A percentile compares a stretch with the other conserved stretches of the same genome.
Evolutionary conservation across 2,329 filamentous ascomycete species (phyloP).

Genomic region (Harringtonia aguacate): DNA sequence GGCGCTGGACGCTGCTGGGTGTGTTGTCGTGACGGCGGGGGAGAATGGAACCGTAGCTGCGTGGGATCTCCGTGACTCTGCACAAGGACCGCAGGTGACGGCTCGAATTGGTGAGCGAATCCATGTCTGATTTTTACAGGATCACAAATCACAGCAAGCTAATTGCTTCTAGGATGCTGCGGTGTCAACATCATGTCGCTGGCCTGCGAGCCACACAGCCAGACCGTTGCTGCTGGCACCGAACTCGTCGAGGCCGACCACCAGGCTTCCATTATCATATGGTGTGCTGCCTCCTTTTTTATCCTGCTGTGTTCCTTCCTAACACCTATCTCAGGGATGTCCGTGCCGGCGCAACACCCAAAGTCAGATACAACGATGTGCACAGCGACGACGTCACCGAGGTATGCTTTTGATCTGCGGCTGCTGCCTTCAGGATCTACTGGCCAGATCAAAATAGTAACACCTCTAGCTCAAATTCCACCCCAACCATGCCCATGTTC

Average conservation of each 20-base stretch:
- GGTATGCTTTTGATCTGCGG: slow-evolving; percentile 17
- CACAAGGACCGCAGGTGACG: slow-evolving; percentile 25
- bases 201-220: slow-evolving; percentile 44
- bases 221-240: slow-evolving; percentile 60
- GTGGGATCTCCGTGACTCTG: slow-evolving; percentile 49
- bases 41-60: slow-evolving; percentile 57
- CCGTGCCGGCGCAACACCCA: slow-evolving; percentile 33
- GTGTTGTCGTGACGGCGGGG: slow-evolving; percentile 56
- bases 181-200: slow-evolving; percentile 45
- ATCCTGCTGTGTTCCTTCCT: not conserved
- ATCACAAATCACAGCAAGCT: slow-evolving; percentile 14
- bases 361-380: slow-evolving; percentile 49
- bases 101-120: slow-evolving; percentile 25
- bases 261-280: slow-evolving; percentile 49
- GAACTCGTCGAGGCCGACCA: slow-evolving; percentile 59
- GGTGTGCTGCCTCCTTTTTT: slow-evolving; percentile 27
- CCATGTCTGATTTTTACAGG: slow-evolving; percentile 14
- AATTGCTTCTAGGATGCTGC: slow-evolving; percentile 7
- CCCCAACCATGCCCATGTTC: slow-evolving; percentile 45
- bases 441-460: not conserved
- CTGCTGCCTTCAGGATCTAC: too few relatives aligned
- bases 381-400: slow-evolving; percentile 60
- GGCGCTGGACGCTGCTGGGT: slow-evolving; percentile 38
- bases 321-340: slow-evolving; percentile 38
- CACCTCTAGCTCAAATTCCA: slow-evolving; percentile 44